These are phyloP conservation scores for Butyriboletus loyo DNA, from an alignment of 768 basidiomycete genomes.

Conservation along the genomic window DNA sequence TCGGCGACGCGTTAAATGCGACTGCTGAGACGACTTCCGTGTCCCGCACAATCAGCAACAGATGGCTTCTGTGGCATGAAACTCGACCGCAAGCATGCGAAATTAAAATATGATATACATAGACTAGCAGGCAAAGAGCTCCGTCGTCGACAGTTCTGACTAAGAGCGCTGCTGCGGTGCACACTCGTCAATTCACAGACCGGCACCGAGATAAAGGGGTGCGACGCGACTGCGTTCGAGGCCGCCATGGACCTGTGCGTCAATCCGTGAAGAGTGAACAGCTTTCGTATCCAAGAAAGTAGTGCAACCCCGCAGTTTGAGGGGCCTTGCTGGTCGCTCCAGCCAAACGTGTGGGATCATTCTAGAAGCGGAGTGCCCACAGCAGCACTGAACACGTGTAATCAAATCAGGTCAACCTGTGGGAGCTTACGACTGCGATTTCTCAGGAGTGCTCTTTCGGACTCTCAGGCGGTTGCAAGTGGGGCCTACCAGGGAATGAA, in stretches of 20 bases:
- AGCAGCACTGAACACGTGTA: slow-evolving; percentile 21
- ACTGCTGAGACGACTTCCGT: slow-evolving; percentile 3
- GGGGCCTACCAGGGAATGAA: slow-evolving; percentile 2
- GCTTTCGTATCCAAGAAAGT: slow-evolving; percentile 4
- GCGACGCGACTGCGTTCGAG: slow-evolving; percentile 10
- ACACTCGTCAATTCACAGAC: slow-evolving; percentile 7
- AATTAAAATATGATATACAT: slow-evolving; percentile 14
- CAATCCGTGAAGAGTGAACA: slow-evolving; percentile 18
- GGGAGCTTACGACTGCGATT: slow-evolving; percentile 11
- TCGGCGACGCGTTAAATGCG: slow-evolving; percentile 25
- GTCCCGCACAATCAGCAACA: slow-evolving; percentile 22
- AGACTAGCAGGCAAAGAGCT: slow-evolving; percentile 1
- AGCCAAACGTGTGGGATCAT: slow-evolving; percentile 17
- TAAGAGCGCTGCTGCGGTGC: slow-evolving; percentile 21
- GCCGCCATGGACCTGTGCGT: slow-evolving; percentile 10
- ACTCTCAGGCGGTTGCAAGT: slow-evolving; percentile 13
- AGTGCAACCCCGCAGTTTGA: slow-evolving; percentile 31
- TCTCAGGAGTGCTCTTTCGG: slow-evolving; percentile 10
- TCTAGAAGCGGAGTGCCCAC: slow-evolving; percentile 21
- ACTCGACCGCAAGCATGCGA: slow-evolving; percentile 6
- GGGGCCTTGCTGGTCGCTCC: slow-evolving; percentile 18
- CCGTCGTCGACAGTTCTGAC: slow-evolving; percentile 8
- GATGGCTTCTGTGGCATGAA: slow-evolving; percentile 10
- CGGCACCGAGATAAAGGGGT: slow-evolving; percentile 26
- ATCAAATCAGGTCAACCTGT: slow-evolving; percentile 17